Evolutionary conservation across 2,329 filamentous ascomycete genomes (phyloP).

Genomic region (Volutella citrinella): DNA sequence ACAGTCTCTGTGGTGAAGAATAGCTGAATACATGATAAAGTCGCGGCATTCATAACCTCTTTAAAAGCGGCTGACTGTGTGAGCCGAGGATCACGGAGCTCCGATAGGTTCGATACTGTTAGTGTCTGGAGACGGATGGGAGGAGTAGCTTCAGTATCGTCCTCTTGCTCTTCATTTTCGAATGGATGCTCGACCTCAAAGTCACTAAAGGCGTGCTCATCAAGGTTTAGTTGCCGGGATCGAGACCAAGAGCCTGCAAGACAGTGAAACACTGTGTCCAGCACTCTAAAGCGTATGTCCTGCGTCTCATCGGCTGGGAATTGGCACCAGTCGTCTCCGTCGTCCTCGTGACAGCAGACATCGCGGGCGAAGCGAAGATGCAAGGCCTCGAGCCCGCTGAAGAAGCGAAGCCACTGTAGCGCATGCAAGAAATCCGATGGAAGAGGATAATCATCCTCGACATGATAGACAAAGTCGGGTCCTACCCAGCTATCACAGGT

Average conservation of each 20-base stretch:
- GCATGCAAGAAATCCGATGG: constrained; percentile 7
- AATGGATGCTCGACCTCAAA: background rate
- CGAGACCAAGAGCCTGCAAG: constrained; percentile 12
- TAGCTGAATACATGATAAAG: constrained; percentile 5
- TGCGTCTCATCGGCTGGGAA: constrained; percentile 2
- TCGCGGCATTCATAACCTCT: background rate
- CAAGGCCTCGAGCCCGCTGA: constrained; percentile 1
- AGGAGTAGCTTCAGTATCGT: background rate
- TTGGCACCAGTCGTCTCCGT: accelerated
- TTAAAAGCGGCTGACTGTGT: constrained; percentile 5
- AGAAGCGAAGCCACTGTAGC: constrained; percentile 9
- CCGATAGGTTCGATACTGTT: constrained; percentile 13
- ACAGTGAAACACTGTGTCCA: constrained; percentile 17
- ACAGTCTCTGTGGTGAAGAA: constrained; percentile 2
- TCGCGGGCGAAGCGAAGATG: constrained; percentile 12
- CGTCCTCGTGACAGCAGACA: constrained; percentile 5
- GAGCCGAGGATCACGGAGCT: constrained; percentile 1
- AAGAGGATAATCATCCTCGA: background rate
- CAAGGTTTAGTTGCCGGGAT: constrained; percentile 7
- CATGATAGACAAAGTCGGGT: background rate
- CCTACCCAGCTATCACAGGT: constrained; percentile 14
- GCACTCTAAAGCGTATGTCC: constrained; percentile 8
- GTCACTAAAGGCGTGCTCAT: background rate
- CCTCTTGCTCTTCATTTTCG: too few relatives aligned
- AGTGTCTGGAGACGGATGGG: constrained; percentile 6